A percentile compares a stretch with the other conserved stretches of the same genome.
These are phyloP conservation scores for Paracamarosporium sp. DNA, from an alignment of 2,329 filamentous ascomycete genomes.

Conservation along the genomic window DNA sequence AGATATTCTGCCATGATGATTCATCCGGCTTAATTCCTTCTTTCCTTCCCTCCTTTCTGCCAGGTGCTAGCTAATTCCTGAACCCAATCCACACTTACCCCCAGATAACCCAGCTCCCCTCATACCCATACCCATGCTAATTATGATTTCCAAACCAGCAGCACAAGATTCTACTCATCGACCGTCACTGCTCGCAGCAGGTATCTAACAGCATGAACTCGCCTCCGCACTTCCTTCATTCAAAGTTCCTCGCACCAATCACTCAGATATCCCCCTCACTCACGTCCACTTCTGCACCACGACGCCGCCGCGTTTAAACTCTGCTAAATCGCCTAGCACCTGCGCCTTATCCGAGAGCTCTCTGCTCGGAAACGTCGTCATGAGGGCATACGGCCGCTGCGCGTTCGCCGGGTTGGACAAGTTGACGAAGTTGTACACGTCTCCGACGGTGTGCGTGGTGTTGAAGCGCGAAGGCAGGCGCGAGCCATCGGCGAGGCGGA, in stretches of 20 bases:
- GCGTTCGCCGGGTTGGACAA: conserved; percentile 66
- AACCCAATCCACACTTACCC: too few relatives aligned
- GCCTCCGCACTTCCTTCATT: not conserved
- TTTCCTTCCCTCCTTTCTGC: too few relatives aligned
- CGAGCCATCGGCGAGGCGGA: conserved; percentile 80
- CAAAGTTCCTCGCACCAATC: conserved; percentile 10
- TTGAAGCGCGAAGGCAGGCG: conserved; percentile 83
- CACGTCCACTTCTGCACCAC: conserved; percentile 63
- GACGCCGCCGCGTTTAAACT: conserved; percentile 61
- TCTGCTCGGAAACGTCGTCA: conserved; percentile 84
- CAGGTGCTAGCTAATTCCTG: too few relatives aligned
- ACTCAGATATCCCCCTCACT: conserved; percentile 11
- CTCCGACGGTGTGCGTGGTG: conserved; percentile 76
- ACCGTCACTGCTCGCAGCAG: too few relatives aligned
- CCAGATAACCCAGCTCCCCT: conserved; percentile 31
- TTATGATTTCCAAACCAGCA: too few relatives aligned
- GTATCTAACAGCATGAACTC: not conserved
- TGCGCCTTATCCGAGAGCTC: conserved; percentile 72
- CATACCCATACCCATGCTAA: not conserved
- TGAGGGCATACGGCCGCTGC: conserved; percentile 72
- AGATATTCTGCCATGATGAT: too few relatives aligned
- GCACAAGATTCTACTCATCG: too few relatives aligned
- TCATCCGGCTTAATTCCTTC: too few relatives aligned
- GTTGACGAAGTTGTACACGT: conserved; percentile 77
- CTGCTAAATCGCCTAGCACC: conserved; percentile 55